These are phyloP conservation scores for Thymus quinquecostatus DNA, from an alignment of 257 asterid genomes.

Conservation along the genomic window DNA sequence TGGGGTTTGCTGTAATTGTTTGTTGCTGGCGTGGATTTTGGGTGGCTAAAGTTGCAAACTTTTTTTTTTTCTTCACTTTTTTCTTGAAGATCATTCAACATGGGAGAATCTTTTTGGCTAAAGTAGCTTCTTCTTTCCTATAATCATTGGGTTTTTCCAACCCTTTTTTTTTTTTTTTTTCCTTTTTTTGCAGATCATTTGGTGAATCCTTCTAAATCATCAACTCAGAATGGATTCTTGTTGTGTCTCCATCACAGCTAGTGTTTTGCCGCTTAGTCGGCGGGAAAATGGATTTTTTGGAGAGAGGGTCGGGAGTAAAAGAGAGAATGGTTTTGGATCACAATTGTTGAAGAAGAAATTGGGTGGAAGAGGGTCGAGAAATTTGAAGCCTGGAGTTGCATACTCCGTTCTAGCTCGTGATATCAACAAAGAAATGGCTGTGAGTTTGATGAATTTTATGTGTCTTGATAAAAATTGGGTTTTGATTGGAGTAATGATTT, in stretches of 20 bases:
- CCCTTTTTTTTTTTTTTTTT: neutral
- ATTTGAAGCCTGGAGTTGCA: constrained; percentile 58
- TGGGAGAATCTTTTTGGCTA: constrained; percentile 34
- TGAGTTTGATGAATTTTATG: constrained; percentile 26
- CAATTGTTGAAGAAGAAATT: constrained; percentile 39
- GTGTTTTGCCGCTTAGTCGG: constrained; percentile 32
- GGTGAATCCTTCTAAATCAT: constrained; percentile 15
- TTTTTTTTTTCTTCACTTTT: neutral
- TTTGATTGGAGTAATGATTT: constrained; percentile 29
- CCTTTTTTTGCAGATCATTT: constrained; percentile 16
- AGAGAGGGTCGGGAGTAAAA: constrained; percentile 42
- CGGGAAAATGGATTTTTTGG: constrained; percentile 51
- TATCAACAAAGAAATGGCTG: constrained; percentile 63
- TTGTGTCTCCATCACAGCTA: constrained; percentile 54
- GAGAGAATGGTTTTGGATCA: constrained; percentile 38
- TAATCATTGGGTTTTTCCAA: neutral
- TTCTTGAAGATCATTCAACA: neutral
- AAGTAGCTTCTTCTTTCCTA: constrained; percentile 17
- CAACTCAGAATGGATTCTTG: constrained; percentile 57
- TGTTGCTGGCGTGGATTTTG: neutral
- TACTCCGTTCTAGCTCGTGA: constrained; percentile 72
- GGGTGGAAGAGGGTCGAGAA: constrained; percentile 33
- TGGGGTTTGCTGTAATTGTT: constrained; percentile 8
- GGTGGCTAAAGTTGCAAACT: constrained; percentile 25
- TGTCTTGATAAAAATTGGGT: neutral